Conservation (phyloP, 108 stramenopile genomes). For the Fistulifera pelliculosa region DNA sequence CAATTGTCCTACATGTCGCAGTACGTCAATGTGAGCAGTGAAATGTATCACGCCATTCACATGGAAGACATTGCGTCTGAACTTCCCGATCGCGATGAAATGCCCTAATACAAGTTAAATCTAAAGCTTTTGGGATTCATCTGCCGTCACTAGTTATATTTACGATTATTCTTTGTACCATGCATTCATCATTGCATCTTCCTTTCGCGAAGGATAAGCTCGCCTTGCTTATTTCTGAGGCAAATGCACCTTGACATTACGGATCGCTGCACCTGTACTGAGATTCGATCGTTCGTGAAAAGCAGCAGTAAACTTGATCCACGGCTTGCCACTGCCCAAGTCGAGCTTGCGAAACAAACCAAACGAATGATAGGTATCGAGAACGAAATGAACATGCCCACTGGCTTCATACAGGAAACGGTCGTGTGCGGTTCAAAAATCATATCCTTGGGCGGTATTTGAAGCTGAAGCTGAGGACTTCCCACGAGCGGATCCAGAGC, state of each 20-base stretch:
- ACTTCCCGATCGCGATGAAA: background rate
- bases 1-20: conserved; percentile 53
- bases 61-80: conserved; percentile 41
- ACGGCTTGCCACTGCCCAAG: conserved; percentile 38
- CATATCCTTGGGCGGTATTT: conserved; percentile 13
- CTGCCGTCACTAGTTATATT: too few species aligned
- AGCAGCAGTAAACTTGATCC: conserved; percentile 45
- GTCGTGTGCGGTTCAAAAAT: too few species aligned
- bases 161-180: too few species aligned
- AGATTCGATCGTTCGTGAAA: conserved; percentile 64
- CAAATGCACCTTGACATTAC: conserved; percentile 32
- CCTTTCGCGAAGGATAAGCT: too few species aligned
- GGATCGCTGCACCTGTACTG: conserved; percentile 32
- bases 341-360: conserved; percentile 55
- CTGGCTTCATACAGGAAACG: conserved; percentile 48
- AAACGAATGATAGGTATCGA: conserved; percentile 39
- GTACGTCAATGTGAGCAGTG: conserved; percentile 51
- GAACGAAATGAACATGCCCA: conserved; percentile 48
- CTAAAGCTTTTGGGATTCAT: too few species aligned
- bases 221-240: too few species aligned
- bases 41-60: conserved; percentile 55
- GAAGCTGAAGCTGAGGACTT: conserved; percentile 17
- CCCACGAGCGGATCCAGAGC: conserved; percentile 32
- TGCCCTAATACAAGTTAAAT: too few species aligned
- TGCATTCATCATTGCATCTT: too few species aligned